phyloP scores from a whole-genome alignment of 805 yeast species.

The Ascoidea asiatica region DNA sequence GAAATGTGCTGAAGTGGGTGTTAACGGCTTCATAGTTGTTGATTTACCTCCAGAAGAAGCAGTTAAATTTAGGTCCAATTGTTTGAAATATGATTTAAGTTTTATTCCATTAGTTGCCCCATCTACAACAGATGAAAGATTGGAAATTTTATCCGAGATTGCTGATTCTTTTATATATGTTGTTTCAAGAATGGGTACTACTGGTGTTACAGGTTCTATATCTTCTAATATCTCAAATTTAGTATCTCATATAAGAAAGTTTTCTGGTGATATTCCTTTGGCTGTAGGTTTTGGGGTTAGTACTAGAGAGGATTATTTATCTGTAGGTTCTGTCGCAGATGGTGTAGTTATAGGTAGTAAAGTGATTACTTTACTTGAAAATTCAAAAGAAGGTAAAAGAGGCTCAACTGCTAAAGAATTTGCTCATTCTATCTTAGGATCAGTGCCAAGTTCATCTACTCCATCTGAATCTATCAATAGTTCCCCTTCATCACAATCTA shows the following conservation, averaged over 20 bases:
- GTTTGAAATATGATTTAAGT: conserved; percentile 56
- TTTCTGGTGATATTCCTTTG: conserved; percentile 65
- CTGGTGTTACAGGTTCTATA: conserved; percentile 72
- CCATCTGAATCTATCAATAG: conserved; percentile 13
- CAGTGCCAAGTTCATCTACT: conserved; percentile 15
- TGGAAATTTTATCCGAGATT: conserved; percentile 61
- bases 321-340: conserved; percentile 72
- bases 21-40: conserved; percentile 86
- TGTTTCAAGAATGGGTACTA: conserved; percentile 95
- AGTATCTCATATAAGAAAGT: conserved; percentile 60
- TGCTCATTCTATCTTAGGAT: conserved; percentile 50
- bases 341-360: conserved; percentile 96
- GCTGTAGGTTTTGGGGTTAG: conserved; percentile 98
- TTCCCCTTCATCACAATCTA: conserved; percentile 19
- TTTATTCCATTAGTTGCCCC: conserved; percentile 96
- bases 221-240: conserved; percentile 50
- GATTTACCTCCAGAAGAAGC: conserved; percentile 99
- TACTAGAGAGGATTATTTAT: conserved; percentile 77
- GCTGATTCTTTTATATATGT: conserved; percentile 96
- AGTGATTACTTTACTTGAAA: conserved; percentile 57
- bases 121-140: conserved; percentile 83
- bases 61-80: conserved; percentile 61
- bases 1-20: conserved; percentile 81
- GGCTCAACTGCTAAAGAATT: conserved; percentile 50
- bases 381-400: conserved; percentile 45